Evolutionary conservation across 1,139 yeast genomes (phyloP).

Genomic region (Zygotorulaspora mrakii): DNA sequence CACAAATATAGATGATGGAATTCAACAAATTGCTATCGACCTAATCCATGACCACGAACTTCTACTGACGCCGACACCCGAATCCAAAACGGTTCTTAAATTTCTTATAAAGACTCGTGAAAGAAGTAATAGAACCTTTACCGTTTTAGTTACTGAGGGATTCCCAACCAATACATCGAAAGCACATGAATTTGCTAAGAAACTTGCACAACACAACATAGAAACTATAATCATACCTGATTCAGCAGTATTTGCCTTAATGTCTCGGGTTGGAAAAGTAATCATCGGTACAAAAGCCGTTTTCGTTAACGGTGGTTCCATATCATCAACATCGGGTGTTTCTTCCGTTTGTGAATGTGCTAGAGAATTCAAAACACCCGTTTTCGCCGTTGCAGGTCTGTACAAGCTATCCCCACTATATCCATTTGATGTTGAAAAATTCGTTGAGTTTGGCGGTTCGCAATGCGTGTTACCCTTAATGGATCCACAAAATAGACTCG

Average conservation of each 20-base stretch:
- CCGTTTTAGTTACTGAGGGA: constrained; percentile 88
- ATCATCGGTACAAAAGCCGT: constrained; percentile 89
- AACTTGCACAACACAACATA: constrained; percentile 77
- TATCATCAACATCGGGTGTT: constrained; percentile 78
- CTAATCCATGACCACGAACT: constrained; percentile 93
- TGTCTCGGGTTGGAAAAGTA: constrained; percentile 97
- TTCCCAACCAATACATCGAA: constrained; percentile 79
- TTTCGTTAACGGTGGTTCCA: constrained; percentile 93
- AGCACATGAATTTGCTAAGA: constrained; percentile 77
- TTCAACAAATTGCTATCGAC: constrained; percentile 86
- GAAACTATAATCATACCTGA: constrained; percentile 93
- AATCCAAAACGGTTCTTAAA: constrained; percentile 81
- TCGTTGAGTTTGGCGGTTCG: constrained; percentile 91
- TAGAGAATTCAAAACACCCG: constrained; percentile 90
- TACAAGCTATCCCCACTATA: constrained; percentile 90
- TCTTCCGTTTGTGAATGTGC: constrained; percentile 96
- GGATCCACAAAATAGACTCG: constrained; percentile 49
- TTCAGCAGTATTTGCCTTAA: constrained; percentile 86
- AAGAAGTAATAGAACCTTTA: constrained; percentile 70
- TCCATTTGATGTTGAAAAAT: constrained; percentile 84
- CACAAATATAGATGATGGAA: constrained; percentile 81
- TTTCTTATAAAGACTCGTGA: constrained; percentile 82
- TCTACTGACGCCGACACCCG: constrained; percentile 89
- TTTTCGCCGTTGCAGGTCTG: constrained; percentile 89
- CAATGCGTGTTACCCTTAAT: constrained; percentile 37